Evolutionary conservation across 192 early-diverging fungal species (phyloP).

Genomic region (Backusella australiensis): DNA sequence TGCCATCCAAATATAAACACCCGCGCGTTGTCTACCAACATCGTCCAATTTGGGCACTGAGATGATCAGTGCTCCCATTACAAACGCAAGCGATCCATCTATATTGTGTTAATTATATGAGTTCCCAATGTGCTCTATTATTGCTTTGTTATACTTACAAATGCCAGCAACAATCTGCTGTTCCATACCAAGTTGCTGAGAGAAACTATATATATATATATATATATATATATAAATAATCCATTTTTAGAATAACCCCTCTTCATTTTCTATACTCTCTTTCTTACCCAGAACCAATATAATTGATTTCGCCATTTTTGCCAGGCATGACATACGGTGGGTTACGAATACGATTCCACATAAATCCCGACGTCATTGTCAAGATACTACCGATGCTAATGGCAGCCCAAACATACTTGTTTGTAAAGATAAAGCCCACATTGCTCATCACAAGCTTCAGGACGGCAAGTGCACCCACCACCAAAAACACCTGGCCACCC

Average conservation of each 20-base stretch:
- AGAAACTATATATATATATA: slow-evolving; percentile 35
- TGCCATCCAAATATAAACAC: slow-evolving; percentile 55
- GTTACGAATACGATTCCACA: slow-evolving; percentile 82
- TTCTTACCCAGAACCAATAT: slow-evolving; percentile 54
- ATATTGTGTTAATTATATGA: neutral
- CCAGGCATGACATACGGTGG: slow-evolving; percentile 60
- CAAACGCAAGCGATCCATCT: slow-evolving; percentile 62
- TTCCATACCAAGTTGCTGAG: slow-evolving; percentile 68
- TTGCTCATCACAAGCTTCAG: slow-evolving; percentile 38
- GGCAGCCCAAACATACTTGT: slow-evolving; percentile 55
- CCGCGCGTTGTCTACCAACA: slow-evolving; percentile 50
- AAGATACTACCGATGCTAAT: slow-evolving; percentile 52
- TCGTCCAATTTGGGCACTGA: slow-evolving; percentile 56
- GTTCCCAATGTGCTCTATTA: neutral
- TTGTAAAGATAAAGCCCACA: slow-evolving; percentile 41
- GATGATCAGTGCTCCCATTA: slow-evolving; percentile 50
- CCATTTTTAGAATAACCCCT: neutral
- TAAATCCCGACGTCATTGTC: slow-evolving; percentile 74
- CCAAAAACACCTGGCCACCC: slow-evolving; percentile 31
- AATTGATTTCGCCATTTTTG: slow-evolving; percentile 50
- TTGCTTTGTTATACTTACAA: slow-evolving; percentile 46
- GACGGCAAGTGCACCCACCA: slow-evolving; percentile 27
- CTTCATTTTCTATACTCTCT: too few relatives aligned
- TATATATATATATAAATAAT: too few relatives aligned
- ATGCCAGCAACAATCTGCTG: slow-evolving; percentile 68